Percentiles rank a stretch among this genome's conserved stretches.
Evolutionary conservation across 2,329 filamentous ascomycete species (phyloP).

Genomic region (Neopestalotiopsis sp.): DNA sequence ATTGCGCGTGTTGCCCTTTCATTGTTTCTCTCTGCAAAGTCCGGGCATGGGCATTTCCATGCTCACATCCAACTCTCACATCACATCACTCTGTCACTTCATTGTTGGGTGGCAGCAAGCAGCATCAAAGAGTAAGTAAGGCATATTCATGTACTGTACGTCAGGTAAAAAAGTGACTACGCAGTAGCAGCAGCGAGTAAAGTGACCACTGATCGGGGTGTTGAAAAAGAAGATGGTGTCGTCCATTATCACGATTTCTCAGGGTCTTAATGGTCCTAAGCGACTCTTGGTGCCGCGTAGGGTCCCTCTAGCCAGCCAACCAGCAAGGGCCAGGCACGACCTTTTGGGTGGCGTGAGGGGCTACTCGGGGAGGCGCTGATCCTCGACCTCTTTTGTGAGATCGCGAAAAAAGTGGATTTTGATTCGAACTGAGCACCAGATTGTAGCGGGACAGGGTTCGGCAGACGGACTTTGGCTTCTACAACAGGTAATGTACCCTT

Average conservation of each 20-base stretch:
- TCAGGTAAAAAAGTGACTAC: no score
- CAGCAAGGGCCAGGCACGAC: slow-evolving; percentile 16
- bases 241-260: slow-evolving; percentile 15
- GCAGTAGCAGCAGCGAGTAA: neutral
- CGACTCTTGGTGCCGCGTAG: slow-evolving; percentile 15
- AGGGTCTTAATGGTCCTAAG: slow-evolving; percentile 28
- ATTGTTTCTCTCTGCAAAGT: neutral
- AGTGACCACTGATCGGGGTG: neutral
- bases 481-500: slow-evolving; percentile 10
- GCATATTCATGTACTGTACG: neutral
- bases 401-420: slow-evolving; percentile 1
- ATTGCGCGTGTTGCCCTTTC: neutral
- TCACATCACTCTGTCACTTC: neutral
- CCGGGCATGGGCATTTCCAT: neutral
- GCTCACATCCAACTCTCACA: no score
- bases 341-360: slow-evolving; percentile 19
- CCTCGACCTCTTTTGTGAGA: slow-evolving; percentile 7
- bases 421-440: neutral
- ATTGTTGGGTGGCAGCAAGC: neutral
- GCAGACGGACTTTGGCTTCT: slow-evolving; percentile 12
- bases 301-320: slow-evolving; percentile 17
- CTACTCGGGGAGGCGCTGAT: slow-evolving; percentile 2
- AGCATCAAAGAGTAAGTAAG: neutral
- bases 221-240: slow-evolving; percentile 2
- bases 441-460: slow-evolving; percentile 8